Conservation (phyloP, 2,329 filamentous ascomycete species). For the Plenodomus lindquistii region DNA sequence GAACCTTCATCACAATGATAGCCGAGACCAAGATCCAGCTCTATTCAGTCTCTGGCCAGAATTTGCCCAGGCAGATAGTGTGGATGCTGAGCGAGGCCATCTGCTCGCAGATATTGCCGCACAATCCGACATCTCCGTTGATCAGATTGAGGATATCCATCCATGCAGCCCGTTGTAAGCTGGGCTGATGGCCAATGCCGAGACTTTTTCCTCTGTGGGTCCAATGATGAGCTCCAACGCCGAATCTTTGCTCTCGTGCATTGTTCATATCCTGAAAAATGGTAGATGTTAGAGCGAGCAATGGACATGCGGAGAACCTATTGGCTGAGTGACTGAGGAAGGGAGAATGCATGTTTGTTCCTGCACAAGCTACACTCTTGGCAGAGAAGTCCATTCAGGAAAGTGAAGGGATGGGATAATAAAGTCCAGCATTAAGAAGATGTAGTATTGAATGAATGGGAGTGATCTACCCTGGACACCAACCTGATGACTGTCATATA, state of each 20-base stretch:
- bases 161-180: too few species aligned
- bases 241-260: conserved; percentile 85
- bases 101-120: too few species aligned
- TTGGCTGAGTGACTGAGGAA: conserved; percentile 77
- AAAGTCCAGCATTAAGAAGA: conserved; percentile 69
- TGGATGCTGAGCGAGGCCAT: too few species aligned
- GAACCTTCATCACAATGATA: too few species aligned
- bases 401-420: conserved; percentile 77
- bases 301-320: conserved; percentile 78
- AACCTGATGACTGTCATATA: too few species aligned
- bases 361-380: conserved; percentile 84
- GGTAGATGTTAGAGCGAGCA: conserved; percentile 77
- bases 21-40: too few species aligned
- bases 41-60: too few species aligned
- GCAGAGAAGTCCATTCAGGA: conserved; percentile 76
- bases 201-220: conserved; percentile 20
- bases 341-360: conserved; percentile 73
- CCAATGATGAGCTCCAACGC: conserved; percentile 63
- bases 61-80: too few species aligned
- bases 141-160: too few species aligned
- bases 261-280: conserved; percentile 81
- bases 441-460: background rate
- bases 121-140: too few species aligned
- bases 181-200: conserved; percentile 40
- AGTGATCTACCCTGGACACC: too few species aligned